Evolutionary conservation across 805 yeast species (phyloP), one percentile per base, ranked within the genome.

Genomic region (Kurtzmaniella fragi): DNA sequence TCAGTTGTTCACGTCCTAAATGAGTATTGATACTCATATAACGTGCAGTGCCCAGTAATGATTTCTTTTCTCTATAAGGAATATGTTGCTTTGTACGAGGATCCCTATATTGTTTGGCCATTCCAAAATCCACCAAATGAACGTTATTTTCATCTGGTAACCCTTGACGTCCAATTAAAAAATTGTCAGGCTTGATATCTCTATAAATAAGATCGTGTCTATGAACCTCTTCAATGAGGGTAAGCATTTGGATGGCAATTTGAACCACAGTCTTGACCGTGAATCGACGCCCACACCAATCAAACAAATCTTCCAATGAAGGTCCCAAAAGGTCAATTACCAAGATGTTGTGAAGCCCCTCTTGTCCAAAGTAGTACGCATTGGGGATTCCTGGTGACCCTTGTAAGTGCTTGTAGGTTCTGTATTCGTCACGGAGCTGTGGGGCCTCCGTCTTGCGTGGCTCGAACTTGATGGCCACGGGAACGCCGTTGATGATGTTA

Each of bases 11-110:
- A 52, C 90, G 71, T 2, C 93, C 93, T 52, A 84, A 64, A 65
- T 84, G 95, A n/a, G 95, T 84, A 62, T 84, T 84, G 43, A 84
- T 84, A 9, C 91, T 83, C 95, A 84, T 84, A 59, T 84, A 84
- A 54, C 95, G 74, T 9, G 93, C 93, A 1, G 95, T 84, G 15
- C 95, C 95, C 60, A 87, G 79, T 52, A 84, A 67, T 2, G 91
- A 81, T 56, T 84, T 84, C 50, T 82, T 71, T 59, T 84, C 95
- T 49, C 90, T 72, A 58, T 84, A 84, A 9, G 93, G 93, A 42
- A 84, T 84, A 61, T 84, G 95, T 47, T 77, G 84, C 52, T 82
- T 82, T 0, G 91, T 80, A 50, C 79, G 72, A 26, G 91, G 90
- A 53, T 85, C 90, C 52, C 93, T 67, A 56, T 79, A 84, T 54